These are phyloP conservation scores for Mycena albidolilacea DNA, from an alignment of 768 basidiomycete species.

Conservation along the genomic window DNA sequence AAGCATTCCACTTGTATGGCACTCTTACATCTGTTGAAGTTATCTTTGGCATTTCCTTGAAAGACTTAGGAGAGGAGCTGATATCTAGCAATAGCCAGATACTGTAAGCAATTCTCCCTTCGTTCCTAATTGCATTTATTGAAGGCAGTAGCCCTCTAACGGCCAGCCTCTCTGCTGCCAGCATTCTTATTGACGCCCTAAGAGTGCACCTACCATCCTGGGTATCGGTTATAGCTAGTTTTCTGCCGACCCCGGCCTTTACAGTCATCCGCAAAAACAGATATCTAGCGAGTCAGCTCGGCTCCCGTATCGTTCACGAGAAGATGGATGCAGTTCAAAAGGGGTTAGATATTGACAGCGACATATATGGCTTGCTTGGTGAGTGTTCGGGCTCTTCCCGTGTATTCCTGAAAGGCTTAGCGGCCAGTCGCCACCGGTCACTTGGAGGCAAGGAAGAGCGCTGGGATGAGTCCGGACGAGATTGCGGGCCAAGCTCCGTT, in stretches of 20 bases:
- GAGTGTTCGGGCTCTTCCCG: too few relatives aligned
- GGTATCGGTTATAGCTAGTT: slow-evolving; percentile 10
- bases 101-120: slow-evolving; percentile 28
- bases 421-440: slow-evolving; percentile 1
- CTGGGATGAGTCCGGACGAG: slow-evolving; percentile 7
- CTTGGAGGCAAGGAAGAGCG: slow-evolving; percentile 12
- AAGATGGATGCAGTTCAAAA: too few relatives aligned
- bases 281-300: too few relatives aligned
- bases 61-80: slow-evolving; percentile 13
- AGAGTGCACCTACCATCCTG: slow-evolving; percentile 27
- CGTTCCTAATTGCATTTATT: too few relatives aligned
- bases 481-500: slow-evolving; percentile 10
- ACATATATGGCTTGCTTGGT: too few relatives aligned
- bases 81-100: slow-evolving; percentile 20
- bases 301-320: too few relatives aligned
- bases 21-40: background rate
- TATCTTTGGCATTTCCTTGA: slow-evolving; percentile 20
- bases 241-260: slow-evolving; percentile 22
- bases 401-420: background rate
- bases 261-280: background rate
- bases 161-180: slow-evolving; percentile 13
- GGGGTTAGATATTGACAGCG: too few relatives aligned
- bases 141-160: too few relatives aligned
- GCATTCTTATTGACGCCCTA: slow-evolving; percentile 26
- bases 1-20: too few relatives aligned